phyloP scores from a whole-genome alignment of 2,329 filamentous ascomycete species.

The Diplodia seriata region DNA sequence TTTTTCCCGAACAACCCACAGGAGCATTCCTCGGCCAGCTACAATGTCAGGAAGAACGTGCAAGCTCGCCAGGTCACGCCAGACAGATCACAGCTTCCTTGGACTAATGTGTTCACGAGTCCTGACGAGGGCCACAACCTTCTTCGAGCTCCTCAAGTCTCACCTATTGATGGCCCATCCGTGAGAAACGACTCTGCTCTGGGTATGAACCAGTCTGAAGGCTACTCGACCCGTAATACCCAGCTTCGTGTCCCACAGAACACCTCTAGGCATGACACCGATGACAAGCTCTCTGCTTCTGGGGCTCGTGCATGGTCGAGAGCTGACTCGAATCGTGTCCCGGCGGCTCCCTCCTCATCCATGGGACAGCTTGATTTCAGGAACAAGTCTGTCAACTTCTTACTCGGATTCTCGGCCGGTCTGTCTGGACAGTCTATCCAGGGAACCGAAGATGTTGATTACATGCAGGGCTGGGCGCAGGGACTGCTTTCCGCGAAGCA shows the following conservation, averaged over 20 bases:
- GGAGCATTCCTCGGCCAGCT: conserved; percentile 29
- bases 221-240: conserved; percentile 22
- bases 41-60: conserved; percentile 8
- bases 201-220: conserved; percentile 1
- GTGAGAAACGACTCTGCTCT: conserved; percentile 1
- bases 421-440: conserved; percentile 20
- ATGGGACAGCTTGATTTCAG: conserved; percentile 21
- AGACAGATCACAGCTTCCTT: conserved; percentile 40
- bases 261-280: not conserved
- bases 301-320: conserved; percentile 8
- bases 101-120: conserved; percentile 35
- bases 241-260: conserved; percentile 37
- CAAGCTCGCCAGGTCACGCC: conserved; percentile 11
- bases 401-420: conserved; percentile 23
- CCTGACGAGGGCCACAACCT: conserved; percentile 20
- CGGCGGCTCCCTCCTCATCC: not conserved
- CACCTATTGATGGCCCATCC: conserved; percentile 7
- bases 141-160: conserved; percentile 29
- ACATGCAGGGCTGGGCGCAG: conserved; percentile 26
- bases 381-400: conserved; percentile 21
- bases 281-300: conserved; percentile 10
- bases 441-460: conserved; percentile 20
- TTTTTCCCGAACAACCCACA: conserved; percentile 52
- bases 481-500: conserved; percentile 25
- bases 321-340: not conserved